Base-by-base conservation (phyloP, 768 basidiomycete genomes). In the Naganishia randhawae region DNA sequence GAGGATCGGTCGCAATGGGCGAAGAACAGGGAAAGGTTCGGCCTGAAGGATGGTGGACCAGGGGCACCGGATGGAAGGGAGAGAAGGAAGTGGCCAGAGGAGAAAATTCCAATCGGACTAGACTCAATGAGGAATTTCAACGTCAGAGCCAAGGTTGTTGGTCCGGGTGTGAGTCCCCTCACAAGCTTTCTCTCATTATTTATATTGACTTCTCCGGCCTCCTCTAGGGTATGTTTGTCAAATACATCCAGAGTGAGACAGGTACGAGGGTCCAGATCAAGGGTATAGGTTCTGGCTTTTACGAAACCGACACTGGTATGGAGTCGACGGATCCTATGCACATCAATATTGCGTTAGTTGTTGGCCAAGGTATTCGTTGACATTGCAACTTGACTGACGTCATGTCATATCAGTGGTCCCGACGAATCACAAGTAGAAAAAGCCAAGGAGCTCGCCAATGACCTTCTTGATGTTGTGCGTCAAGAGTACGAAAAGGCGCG, bases 191-290 rank as follows among this genome's bases (percentile, higher is more conserved):
- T 39, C n/a, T 29, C 25, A 27, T 9, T 27, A 42, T 17, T 29
- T 2, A 27, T 55, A 48, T 54, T 64, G 53, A 69, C 62, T 25
- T 1, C 42, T 65, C 2, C 51, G 5, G 31, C 35, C 2, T n/a
- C 27, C 19, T 61, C 10, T 78, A 91, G 90, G 94, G 94, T 72
- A 88, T 92, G 71, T 99, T 97, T 75, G 95, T 99, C 72, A 99
- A 99, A 81, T 93, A 93, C 77, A 98, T 98, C 57, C 95, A 99
- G 80, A 86, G 89, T 73, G 95, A 99, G 80, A 99, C 95, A 0
- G 88, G 88, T 32, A 95, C 94, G 7, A 86, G 95, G 69, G 95
- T 99, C 10, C 95, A 99, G 78, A 96, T 99, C 73, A 98, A 98
- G 80, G 95, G 95, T 22, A 74, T 87, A 16, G 95, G 95, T 6